Evolutionary conservation across 2,329 filamentous ascomycete genomes (phyloP).

Genomic region (Fusarium sp.): DNA sequence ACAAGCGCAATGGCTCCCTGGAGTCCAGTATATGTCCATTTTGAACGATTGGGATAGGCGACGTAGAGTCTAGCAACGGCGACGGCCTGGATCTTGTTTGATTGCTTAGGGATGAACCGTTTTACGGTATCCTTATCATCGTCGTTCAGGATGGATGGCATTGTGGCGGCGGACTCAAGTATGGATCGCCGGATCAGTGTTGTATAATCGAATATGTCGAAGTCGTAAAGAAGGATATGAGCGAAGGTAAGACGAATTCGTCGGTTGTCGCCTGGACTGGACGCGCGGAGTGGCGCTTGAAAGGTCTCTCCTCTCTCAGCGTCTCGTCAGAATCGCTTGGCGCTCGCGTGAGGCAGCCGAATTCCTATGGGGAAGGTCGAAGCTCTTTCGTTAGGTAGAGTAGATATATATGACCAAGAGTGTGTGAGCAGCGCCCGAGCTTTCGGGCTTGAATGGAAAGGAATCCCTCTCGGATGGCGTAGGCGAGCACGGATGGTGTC

Average conservation of each 20-base stretch:
- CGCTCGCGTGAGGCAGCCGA: constrained; percentile 46
- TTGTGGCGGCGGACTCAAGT: constrained; percentile 50
- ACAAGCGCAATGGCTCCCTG: constrained; percentile 92
- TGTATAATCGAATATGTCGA: constrained; percentile 5
- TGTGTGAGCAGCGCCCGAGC: constrained; percentile 42
- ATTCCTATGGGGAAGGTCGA: constrained; percentile 18
- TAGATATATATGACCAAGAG: constrained; percentile 32
- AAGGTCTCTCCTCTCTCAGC: constrained; percentile 38
- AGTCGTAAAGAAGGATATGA: constrained; percentile 12
- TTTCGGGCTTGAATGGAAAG: constrained; percentile 42
- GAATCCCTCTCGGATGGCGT: constrained; percentile 46
- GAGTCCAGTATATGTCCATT: constrained; percentile 94
- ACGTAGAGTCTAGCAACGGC: constrained; percentile 94
- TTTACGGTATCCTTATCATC: constrained; percentile 98
- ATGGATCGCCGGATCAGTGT: constrained; percentile 2
- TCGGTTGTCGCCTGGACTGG: constrained; percentile 32
- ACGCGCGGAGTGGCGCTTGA: constrained; percentile 46
- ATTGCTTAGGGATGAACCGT: constrained; percentile 90
- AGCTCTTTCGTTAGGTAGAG: constrained; percentile 23
- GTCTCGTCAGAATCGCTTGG: constrained; percentile 39
- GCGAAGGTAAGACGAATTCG: constrained; percentile 26
- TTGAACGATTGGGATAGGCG: constrained; percentile 84
- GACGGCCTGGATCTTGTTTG: constrained; percentile 97
- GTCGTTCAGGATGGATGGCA: constrained; percentile 82
- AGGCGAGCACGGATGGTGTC: constrained; percentile 43